Evolutionary conservation across 1,284 basidiomycete species (phyloP), one percentile per base, ranked within the genome.

Genomic region (Tilletia caries): DNA sequence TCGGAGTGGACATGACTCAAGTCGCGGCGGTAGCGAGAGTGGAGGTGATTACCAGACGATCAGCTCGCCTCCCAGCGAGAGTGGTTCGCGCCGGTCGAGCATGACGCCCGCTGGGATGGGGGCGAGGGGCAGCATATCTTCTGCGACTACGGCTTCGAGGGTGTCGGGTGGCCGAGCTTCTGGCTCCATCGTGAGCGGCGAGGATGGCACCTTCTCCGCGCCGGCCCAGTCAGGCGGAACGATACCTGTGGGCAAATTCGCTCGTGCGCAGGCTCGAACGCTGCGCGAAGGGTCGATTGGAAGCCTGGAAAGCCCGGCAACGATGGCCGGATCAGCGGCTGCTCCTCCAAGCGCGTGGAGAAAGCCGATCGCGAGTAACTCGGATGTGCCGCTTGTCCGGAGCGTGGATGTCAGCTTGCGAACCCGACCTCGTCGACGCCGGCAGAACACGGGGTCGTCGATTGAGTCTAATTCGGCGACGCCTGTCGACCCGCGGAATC

Each of bases 21-120:
- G 48, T 50, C 48, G 29, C 13, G 33, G 27, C 18, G 58, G 58
- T 12, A 62, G 58, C 23, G 58, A 62, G 58, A 62, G 58, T 23
- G 58, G 58, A 4, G 58, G 58, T 4, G 58, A 62, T 25, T 34
- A 34, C n/a, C 32, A 62, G 29, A 34, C 29, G 18, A n/a, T 62
- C 33, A 33, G 29, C 58, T 62, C 58, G 18, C 58, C 58, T 6
- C 58, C 58, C n/a, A 62, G 58, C 34, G 58, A 62, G 32, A 29
- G 13, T 29, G 58, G 58, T 18, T 62, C 58, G 12, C 29, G 58
- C 3, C 5, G 32, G 13, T 62, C 58, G 1, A 62, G 58, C 33
- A 20, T 62, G 29, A 37, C 33, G 32, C 58, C 58, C 13, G 33
- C 20, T 29, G 27, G 29, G 1, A 29, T 20, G 4, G 32, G 18